Evolutionary conservation across 495 filamentous ascomycete genomes (phyloP), one percentile per base, ranked within the genome.

Genomic region (Elaphomyces granulatus): DNA sequence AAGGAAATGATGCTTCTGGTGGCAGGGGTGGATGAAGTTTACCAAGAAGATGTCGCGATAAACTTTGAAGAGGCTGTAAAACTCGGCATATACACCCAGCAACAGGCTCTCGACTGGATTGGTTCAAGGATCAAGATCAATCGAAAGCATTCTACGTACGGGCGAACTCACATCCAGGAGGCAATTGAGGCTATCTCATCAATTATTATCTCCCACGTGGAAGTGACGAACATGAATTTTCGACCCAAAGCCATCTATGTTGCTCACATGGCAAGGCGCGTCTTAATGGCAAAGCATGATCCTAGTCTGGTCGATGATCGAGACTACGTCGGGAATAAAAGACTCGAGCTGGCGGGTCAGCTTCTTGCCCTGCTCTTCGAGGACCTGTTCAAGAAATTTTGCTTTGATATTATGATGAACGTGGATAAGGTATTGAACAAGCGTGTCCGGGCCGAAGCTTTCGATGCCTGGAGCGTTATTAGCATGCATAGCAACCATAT

Each of bases 281-380:
- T 96, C 0, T 52, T 99, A 30, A 93, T 94, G 84, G 88, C 85
- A 8, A 79, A 81, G 54, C 81, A 87, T 34, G 85, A 96, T 48
- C 75, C 81, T 3, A 80, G 75, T 15, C 67, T 96, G 44, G 82
- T 96, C 2, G 90, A 99, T 45, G 90, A 99, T 56, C 72, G 90
- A 49, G 90, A 99, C 57, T 96, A 96, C 53, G 87, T 96, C 14
- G 90, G 90, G 45, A 99, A 99, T 57, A 99, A 99, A 58, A 70
- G 90, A 32, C 60, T 99, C 36, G 90, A 99, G 60, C 58, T 99
- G 58, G 86, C 87, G 15, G 90, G 90, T 9, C 90, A 95, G 60
- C 77, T 99, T 48, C 58, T 99, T 42, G 83, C 90, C n/a, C 64
- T 96, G 8, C 73, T 99, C 0, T 99, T 99, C 50, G 92, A 96